A percentile compares a stretch with the other conserved stretches of the same genome.
Evolutionary conservation across 2,329 filamentous ascomycete genomes (phyloP).

Genomic region (Chaetomium sp.): DNA sequence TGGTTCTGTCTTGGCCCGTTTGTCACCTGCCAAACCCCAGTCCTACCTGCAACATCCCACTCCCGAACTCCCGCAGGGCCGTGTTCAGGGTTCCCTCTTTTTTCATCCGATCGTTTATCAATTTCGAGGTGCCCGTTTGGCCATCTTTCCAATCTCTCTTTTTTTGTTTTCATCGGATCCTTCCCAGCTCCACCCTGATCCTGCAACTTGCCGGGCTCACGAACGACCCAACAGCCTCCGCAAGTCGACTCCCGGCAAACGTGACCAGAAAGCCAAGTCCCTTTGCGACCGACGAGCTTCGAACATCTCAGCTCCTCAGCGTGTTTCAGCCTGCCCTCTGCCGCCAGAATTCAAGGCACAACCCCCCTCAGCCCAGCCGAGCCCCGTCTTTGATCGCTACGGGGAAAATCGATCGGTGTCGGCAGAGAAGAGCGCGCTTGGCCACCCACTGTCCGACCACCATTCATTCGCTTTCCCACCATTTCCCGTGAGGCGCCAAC

Average conservation of each 20-base stretch:
- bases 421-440: slow-evolving; percentile 17
- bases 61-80: neutral
- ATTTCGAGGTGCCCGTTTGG: neutral
- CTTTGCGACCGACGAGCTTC: slow-evolving; percentile 29
- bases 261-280: slow-evolving; percentile 31
- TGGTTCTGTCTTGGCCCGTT: slow-evolving; percentile 16
- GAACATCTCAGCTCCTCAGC: slow-evolving; percentile 35
- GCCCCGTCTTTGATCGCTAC: slow-evolving; percentile 16
- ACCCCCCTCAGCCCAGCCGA: slow-evolving; percentile 20
- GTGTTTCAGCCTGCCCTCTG: slow-evolving; percentile 37
- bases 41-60: slow-evolving; percentile 19
- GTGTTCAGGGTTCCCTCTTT: slow-evolving; percentile 28
- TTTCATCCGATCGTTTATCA: slow-evolving; percentile 10
- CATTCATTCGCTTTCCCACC: slow-evolving; percentile 7
- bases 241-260: slow-evolving; percentile 18
- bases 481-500: slow-evolving; percentile 19
- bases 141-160: slow-evolving; percentile 10
- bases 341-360: slow-evolving; percentile 28
- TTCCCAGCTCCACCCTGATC: slow-evolving; percentile 3
- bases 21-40: slow-evolving; percentile 21
- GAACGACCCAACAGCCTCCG: slow-evolving; percentile 5
- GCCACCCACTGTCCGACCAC: neutral
- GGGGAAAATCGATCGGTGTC: slow-evolving; percentile 16
- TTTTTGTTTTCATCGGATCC: slow-evolving; percentile 6
- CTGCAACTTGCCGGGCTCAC: neutral